Conservation (phyloP, 139 green algal species). For the Nannochloris sp. region DNA sequence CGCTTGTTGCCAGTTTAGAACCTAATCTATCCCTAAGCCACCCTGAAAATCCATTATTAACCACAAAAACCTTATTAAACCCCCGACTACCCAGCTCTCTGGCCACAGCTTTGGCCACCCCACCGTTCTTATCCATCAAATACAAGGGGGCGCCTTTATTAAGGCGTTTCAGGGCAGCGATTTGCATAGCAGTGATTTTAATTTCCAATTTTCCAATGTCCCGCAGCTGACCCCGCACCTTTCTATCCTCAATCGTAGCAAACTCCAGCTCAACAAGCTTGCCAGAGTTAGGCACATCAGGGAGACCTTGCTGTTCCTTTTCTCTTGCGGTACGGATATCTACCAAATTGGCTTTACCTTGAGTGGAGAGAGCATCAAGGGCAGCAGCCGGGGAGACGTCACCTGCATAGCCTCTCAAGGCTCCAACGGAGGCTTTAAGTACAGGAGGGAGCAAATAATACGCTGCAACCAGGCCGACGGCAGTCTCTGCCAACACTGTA, state of each 20-base stretch:
- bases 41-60: constrained; percentile 57
- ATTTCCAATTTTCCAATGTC: constrained; percentile 45
- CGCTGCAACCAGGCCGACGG: constrained; percentile 13
- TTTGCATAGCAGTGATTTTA: constrained; percentile 65
- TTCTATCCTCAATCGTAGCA: constrained; percentile 50
- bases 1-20: constrained; percentile 53
- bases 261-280: constrained; percentile 72
- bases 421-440: constrained; percentile 34
- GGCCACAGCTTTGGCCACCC: constrained; percentile 52
- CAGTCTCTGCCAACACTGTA: constrained; percentile 57
- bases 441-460: constrained; percentile 43
- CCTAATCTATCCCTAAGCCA: not conserved
- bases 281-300: constrained; percentile 55
- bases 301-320: constrained; percentile 72
- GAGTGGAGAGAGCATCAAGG: constrained; percentile 46
- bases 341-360: constrained; percentile 54
- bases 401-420: constrained; percentile 45
- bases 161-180: constrained; percentile 64
- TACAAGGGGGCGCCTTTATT: constrained; percentile 53
- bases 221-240: constrained; percentile 58
- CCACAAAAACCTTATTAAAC: constrained; percentile 54
- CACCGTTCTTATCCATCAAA: constrained; percentile 72
- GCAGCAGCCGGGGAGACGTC: constrained; percentile 55
- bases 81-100: constrained; percentile 55
- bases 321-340: constrained; percentile 67